A percentile compares a stretch with the other conserved stretches of the same genome.
Evolutionary conservation across 495 filamentous ascomycete genomes (phyloP).

Genomic region (Neohortaea acidophila): DNA sequence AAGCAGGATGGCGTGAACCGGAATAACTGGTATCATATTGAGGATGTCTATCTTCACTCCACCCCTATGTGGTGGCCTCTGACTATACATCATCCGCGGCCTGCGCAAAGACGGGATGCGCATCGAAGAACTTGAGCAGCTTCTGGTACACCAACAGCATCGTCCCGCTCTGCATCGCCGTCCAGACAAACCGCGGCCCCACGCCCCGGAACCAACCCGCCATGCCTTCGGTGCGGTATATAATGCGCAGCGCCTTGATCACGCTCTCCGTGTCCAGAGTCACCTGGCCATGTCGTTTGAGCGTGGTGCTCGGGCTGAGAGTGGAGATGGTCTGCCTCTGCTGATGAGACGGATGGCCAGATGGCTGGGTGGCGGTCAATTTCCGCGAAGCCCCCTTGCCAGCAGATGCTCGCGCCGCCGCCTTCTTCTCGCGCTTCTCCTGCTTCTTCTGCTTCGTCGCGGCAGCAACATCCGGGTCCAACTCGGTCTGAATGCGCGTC

Average conservation of each 20-base stretch:
- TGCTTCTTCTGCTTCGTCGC: constrained; percentile 5
- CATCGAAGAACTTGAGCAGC: constrained; percentile 55
- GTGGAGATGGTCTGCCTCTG: constrained; percentile 59
- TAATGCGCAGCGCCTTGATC: constrained; percentile 64
- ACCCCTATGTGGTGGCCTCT: too few relatives aligned
- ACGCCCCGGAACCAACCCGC: constrained; percentile 90
- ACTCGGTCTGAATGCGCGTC: constrained; percentile 90
- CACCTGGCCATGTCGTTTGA: constrained; percentile 54
- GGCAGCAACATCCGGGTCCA: constrained; percentile 36
- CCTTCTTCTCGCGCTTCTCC: constrained; percentile 9
- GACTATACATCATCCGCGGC: too few relatives aligned
- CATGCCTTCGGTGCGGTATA: constrained; percentile 78
- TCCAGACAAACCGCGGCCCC: constrained; percentile 90
- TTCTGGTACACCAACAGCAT: constrained; percentile 95
- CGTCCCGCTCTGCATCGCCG: constrained; percentile 86
- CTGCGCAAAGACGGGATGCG: neutral
- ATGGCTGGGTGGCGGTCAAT: neutral
- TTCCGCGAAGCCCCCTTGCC: neutral
- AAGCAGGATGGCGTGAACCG: too few relatives aligned
- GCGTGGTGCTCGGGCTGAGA: constrained; percentile 64
- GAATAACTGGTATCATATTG: too few relatives aligned
- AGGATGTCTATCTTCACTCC: too few relatives aligned
- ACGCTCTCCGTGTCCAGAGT: constrained; percentile 79
- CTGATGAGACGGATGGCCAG: constrained; percentile 5
- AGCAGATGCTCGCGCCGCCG: too few relatives aligned